Base-by-base conservation (phyloP, 768 basidiomycete genomes). In the Sarcodon sp. region DNA sequence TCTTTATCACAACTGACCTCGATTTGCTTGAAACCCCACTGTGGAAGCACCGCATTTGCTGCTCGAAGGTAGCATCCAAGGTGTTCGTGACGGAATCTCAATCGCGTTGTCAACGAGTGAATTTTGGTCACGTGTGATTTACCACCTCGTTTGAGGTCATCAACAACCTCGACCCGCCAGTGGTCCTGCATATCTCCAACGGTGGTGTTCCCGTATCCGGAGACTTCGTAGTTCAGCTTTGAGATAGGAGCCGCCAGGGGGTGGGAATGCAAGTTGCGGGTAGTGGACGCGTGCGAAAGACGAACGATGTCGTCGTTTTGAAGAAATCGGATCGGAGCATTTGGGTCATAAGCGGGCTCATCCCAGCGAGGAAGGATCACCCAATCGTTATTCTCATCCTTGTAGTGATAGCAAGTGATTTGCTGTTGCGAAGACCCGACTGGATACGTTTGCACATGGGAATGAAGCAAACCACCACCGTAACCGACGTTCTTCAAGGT, bases 1-100 rank as follows among this genome's bases (percentile, higher is more conserved):
- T 89, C 83, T 65, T 87, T 88, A 47, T 83, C 83, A 63, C 96
- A 99, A 55, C 80, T 86, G 43, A 97, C 93, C 63, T 99, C 96
- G 46, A 97, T 75, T 67, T 99, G 94, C 67, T 99, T 98, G 75
- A 96, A 98, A 9, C 94, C 94, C 96, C 96, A 99, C 64, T 94
- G 89, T 1, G 96, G 96, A 35, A 99, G 64, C 46, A 87, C 72
- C 2, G 81, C 77, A 63, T 93, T 97, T 33, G 87, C 84, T 7
- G 96, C 93, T 9, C 83, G 74, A 39, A 98, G 64, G 65, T 96
- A 97, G 62, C 93, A 99, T 5, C 87, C 87, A 18, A 87, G 68
- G 38, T 64, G 64, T 46, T 75, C 58, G 61, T 99, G 94, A 51
- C 71, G 74, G 69, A 98, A 83, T 50, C 94, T 73, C 65, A 98